Conservation (phyloP, 1,284 basidiomycete genomes). For the Phaffia rhodozyma region DNA sequence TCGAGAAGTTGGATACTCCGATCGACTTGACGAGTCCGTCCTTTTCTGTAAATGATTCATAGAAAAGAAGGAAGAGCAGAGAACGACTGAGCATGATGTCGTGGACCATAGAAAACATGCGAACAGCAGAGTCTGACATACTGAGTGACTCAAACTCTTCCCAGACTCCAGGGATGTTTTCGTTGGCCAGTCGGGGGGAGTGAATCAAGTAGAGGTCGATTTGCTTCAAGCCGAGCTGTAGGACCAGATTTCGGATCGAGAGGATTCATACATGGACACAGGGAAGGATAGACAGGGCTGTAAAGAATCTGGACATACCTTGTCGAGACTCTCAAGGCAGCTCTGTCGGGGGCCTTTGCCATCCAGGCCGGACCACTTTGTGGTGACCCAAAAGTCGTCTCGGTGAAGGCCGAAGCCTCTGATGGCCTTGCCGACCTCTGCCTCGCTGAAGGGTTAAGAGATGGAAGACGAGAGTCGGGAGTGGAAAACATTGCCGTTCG, state of each 20-base stretch:
- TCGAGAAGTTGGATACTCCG: conserved; percentile 61
- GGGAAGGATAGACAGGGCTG: no score
- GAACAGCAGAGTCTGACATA: conserved; percentile 20
- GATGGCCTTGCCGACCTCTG: conserved; percentile 4
- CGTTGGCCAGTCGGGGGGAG: conserved; percentile 40
- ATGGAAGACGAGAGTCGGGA: no score
- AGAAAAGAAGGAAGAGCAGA: neutral
- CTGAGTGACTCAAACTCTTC: conserved; percentile 46
- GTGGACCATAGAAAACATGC: neutral
- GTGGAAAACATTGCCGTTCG: no score
- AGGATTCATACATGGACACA: no score
- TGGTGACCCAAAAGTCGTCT: conserved; percentile 38
- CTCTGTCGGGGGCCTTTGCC: conserved; percentile 42
- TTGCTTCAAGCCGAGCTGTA: conserved; percentile 49
- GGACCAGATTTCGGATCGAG: neutral
- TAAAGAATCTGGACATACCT: no score
- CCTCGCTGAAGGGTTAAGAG: neutral
- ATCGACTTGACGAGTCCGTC: conserved; percentile 44
- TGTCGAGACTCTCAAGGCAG: no score
- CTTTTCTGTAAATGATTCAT: neutral
- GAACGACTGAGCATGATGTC: neutral
- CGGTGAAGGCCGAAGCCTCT: conserved; percentile 25
- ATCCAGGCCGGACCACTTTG: conserved; percentile 47
- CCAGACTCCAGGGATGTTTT: conserved; percentile 47
- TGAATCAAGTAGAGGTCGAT: conserved; percentile 57